Conservation (phyloP, 306 rosid genomes). For the Rosa multiflora region DNA sequence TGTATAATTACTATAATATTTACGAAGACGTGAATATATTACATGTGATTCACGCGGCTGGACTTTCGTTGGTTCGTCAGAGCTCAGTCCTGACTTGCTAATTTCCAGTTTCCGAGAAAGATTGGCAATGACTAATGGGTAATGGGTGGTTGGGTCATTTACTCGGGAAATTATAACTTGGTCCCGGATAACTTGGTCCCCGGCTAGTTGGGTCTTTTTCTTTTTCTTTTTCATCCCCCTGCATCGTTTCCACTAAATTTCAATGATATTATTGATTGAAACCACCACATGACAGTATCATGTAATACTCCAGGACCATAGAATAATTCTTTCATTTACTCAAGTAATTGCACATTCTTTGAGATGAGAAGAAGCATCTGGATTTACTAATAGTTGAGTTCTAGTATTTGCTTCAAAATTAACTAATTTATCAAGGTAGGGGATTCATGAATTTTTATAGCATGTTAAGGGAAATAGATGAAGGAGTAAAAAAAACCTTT, state of each 20-base stretch:
- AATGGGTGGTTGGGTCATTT: background rate
- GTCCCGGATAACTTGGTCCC: too few relatives aligned
- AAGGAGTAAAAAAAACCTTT: background rate
- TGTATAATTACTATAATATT: background rate
- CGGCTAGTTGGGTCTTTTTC: too few relatives aligned
- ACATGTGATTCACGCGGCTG: slow-evolving; percentile 1
- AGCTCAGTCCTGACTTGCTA: background rate
- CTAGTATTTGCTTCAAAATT: too few relatives aligned
- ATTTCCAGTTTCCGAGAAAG: background rate
- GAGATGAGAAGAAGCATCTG: background rate
- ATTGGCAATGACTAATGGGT: background rate
- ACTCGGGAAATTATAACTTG: background rate
- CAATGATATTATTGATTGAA: too few relatives aligned
- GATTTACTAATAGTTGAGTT: too few relatives aligned
- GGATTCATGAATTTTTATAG: too few relatives aligned
- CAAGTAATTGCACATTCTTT: background rate
- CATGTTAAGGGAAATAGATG: background rate
- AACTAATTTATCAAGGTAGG: too few relatives aligned
- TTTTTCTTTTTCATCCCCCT: too few relatives aligned
- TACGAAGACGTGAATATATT: background rate
- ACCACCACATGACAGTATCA: too few relatives aligned
- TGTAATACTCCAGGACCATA: too few relatives aligned
- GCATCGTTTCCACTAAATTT: too few relatives aligned
- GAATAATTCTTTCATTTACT: background rate
- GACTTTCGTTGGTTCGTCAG: background rate